Evolutionary conservation across 306 rosid genomes (phyloP).

Genomic region (Cyclanthera cordifolia): DNA sequence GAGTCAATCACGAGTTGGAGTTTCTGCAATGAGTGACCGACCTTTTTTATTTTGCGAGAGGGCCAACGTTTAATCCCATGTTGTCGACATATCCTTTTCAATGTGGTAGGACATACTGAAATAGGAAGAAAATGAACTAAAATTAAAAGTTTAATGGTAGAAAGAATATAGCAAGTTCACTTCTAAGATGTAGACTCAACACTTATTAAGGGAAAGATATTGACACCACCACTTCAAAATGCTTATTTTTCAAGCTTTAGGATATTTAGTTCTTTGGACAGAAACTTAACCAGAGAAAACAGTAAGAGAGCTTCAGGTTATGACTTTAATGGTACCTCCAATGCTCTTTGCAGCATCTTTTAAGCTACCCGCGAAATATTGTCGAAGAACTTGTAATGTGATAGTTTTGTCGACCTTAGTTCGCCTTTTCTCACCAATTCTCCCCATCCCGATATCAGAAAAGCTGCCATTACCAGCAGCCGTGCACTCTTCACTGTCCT

Average conservation of each 20-base stretch:
- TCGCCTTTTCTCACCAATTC: constrained; percentile 52
- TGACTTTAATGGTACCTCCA: constrained; percentile 50
- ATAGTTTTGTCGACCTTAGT: constrained; percentile 75
- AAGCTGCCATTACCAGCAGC: constrained; percentile 39
- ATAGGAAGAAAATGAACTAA: constrained; percentile 13
- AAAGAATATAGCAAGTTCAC: background rate
- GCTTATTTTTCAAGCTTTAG: background rate
- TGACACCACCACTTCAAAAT: background rate
- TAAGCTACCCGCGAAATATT: constrained; percentile 83
- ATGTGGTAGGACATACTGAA: constrained; percentile 85
- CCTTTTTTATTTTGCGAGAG: constrained; percentile 89
- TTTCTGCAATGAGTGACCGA: constrained; percentile 86
- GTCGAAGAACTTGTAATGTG: constrained; percentile 69
- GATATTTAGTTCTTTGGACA: background rate
- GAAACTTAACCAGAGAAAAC: background rate
- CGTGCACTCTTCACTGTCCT: constrained; percentile 31
- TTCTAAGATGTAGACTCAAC: background rate
- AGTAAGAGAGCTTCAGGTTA: background rate
- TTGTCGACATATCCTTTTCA: constrained; percentile 90
- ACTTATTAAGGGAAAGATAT: background rate
- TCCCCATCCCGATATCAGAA: constrained; percentile 31
- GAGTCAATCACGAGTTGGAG: constrained; percentile 87
- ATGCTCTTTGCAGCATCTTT: constrained; percentile 97
- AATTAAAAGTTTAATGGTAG: background rate
- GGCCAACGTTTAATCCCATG: constrained; percentile 98